Base-by-base conservation (phyloP, 1,284 basidiomycete species). In the Athelia sp. region DNA sequence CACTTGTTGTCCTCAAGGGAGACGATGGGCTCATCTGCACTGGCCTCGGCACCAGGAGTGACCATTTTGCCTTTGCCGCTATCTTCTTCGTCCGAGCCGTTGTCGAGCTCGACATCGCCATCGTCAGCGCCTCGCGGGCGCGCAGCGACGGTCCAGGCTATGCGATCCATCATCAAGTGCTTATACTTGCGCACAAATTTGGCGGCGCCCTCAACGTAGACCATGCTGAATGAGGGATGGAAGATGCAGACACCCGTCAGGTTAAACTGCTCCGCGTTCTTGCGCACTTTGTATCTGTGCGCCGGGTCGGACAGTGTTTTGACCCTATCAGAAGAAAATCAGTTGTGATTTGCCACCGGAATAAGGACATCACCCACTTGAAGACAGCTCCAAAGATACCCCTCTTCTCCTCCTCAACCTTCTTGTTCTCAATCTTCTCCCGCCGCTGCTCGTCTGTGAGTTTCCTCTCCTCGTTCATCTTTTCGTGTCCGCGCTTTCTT, bases 221-320 rank as follows among this genome's bases (percentile, higher is more conserved):
- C 84, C 66, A 99, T 76, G 54, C 82, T 87, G 75, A 98, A 98
- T 24, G 78, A 69, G 0, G 92, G 89, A 62, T 94, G 84, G 76
- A 93, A 94, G 58, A 98, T 86, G 59, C 87, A 90, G 19, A 96
- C 71, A 3, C 97, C 96, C 0, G 91, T 89, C 15, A 99, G 75
- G 52, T 82, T 84, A 63, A 87, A 76, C 66, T 98, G 93, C 63
- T 96, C 87, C 2, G 96, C 96, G 61, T 98, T 99, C 75, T 90
- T 92, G 53, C 90, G 84, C 36, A 98, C 90, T 73, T 99, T 99
- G 79, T 94, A 98, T 55, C 90, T 87, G 62, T 99, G 97, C 14
- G 91, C 79, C 0, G 90, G 92, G 64, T 98, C 93, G n/a, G 86
- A 80, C 43, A 99, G 81, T 50, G 84, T 90, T 62, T 89, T 88